Base-by-base conservation (phyloP, 305 asterid genomes). In the Fraxinus angustifolia region DNA sequence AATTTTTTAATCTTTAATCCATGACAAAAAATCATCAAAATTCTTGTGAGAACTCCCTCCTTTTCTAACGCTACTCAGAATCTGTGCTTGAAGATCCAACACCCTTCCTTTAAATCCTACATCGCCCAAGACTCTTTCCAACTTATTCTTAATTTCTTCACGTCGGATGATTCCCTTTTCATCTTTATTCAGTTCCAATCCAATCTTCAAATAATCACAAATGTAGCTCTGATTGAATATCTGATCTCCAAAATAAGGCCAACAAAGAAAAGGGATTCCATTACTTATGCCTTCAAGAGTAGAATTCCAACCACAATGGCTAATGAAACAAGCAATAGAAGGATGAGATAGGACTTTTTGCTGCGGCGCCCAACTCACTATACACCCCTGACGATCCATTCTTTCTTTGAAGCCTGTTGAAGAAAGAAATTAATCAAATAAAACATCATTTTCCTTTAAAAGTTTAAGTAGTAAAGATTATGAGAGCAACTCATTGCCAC, bases 221-320 rank as follows among this genome's bases (percentile, higher is more conserved):
- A 88, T 81, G 42, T 90, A 88, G 4, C 87, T 82, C 75, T 56
- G 76, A 67, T 85, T 85, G 0, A 78, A 78, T n/a, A 83, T 82
- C 28, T 87, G 91, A 11, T 90, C 93, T 0, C 83, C 82, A n/a
- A 81, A 84, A 53, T 80, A 83, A 45, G 90, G 89, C 90, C 88
- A 83, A 77, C 91, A 88, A 33, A 86, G 77, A 62, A 87, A 80
- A 6, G 89, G 88, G 40, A 88, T 79, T 16, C 91, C 92, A 12
- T n/a, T 80, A 23, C 85, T 83, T 16, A 80, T 73, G 14, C 90
- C 84, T 33, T 90, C 93, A 1, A 87, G 4, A 1, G 86, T 83
- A 3, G 91, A 90, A 33, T 87, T 90, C 91, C 88, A 88, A 0
- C 91, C 90, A 42, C 93, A 86, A 33, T 88, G 91, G 4, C 82